Evolutionary conservation across 2,329 filamentous ascomycete species (phyloP).

Genomic region (Geosmithia morbida): DNA sequence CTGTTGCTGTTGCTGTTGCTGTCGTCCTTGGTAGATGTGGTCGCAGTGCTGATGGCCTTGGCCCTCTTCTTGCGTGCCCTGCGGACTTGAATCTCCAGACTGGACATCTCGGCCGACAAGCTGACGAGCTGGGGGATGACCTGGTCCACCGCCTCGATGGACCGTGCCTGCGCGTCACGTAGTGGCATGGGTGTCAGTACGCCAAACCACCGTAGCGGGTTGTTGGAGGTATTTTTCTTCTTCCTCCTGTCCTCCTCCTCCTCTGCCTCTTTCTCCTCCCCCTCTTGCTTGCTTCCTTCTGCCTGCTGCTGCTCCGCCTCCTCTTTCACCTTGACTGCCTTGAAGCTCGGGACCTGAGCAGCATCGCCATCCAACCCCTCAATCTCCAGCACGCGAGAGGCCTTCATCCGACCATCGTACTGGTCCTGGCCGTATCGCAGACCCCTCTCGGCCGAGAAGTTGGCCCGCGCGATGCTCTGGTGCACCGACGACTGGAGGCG

Average conservation of each 20-base stretch:
- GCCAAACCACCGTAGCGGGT: constrained; percentile 47
- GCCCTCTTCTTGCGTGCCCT: constrained; percentile 40
- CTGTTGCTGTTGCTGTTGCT: background rate
- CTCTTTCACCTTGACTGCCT: background rate
- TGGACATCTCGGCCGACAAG: constrained; percentile 44
- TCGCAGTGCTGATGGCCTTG: constrained; percentile 18
- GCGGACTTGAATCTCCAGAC: constrained; percentile 55
- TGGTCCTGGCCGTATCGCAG: constrained; percentile 53
- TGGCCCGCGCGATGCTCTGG: constrained; percentile 55
- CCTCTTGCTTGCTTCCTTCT: constrained; percentile 1
- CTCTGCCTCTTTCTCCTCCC: constrained; percentile 3
- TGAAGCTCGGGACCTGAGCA: background rate
- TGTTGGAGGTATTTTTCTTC: constrained; percentile 13
- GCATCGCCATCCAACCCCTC: background rate
- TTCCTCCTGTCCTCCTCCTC: constrained; percentile 5
- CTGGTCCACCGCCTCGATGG: constrained; percentile 38
- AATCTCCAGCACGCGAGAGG: constrained; percentile 27
- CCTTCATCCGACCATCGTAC: constrained; percentile 63
- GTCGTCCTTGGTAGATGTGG: background rate
- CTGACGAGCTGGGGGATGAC: constrained; percentile 42
- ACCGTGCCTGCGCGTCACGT: constrained; percentile 43
- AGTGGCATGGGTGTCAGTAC: constrained; percentile 36
- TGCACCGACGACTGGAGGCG: constrained; percentile 39
- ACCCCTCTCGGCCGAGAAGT: constrained; percentile 52
- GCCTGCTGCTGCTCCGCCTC: background rate